Percentiles rank a stretch among this genome's conserved stretches.
Conservation (phyloP, 768 basidiomycete species). For the Naganishia kalamii region DNA sequence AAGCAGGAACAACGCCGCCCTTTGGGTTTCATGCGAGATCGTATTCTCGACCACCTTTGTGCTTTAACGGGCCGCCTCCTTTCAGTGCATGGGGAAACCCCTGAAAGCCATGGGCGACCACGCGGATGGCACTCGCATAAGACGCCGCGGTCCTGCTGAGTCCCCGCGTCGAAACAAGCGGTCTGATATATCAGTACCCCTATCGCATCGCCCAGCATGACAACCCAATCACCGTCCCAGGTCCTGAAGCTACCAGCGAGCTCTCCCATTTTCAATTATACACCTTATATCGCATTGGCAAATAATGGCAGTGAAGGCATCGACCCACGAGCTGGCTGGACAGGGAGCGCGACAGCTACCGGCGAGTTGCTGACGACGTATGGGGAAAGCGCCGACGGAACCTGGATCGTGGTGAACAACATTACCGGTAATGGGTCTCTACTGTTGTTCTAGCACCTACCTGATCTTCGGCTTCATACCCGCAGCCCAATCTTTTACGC, state of each 20-base stretch:
- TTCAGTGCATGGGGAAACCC: no score
- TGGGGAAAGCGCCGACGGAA: background rate
- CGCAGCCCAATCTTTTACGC: constrained; percentile 1
- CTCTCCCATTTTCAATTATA: background rate
- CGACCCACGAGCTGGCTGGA: background rate
- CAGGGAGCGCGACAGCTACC: background rate
- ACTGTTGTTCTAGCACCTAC: background rate
- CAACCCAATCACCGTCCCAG: background rate
- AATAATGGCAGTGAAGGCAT: background rate
- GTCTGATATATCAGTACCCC: background rate
- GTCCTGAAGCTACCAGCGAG: background rate
- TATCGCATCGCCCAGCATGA: background rate
- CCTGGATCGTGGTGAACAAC: background rate
- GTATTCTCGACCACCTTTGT: no score
- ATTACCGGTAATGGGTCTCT: background rate
- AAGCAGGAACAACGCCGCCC: no score
- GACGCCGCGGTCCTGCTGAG: no score
- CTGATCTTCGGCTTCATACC: background rate
- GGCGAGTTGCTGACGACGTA: background rate
- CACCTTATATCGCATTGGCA: background rate
- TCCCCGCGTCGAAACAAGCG: no score
- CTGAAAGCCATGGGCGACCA: no score
- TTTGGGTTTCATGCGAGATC: no score
- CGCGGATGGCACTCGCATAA: no score
- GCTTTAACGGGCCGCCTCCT: no score